Base-by-base conservation (phyloP, 345 rosid genomes). In the Salix dunnii region DNA sequence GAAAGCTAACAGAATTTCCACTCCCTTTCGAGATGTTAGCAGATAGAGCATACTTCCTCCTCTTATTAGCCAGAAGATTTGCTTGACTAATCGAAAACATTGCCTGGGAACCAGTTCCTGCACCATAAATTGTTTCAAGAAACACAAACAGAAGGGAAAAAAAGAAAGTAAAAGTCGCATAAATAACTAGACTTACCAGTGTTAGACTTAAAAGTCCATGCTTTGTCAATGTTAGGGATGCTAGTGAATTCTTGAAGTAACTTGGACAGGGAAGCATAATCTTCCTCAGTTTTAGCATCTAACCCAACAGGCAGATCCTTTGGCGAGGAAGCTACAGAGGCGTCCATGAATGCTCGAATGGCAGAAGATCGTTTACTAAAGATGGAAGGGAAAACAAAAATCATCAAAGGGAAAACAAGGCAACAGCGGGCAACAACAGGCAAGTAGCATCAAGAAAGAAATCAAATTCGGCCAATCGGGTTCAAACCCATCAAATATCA, bases 41-140 rank as follows among this genome's bases (percentile, higher is more conserved):
- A 14, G 92, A 90, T 55, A 89, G 79, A 78, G 86, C 81, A 74
- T 78, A 91, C 74, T 89, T 88, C 71, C 86, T 90, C 84, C 55
- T 86, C 87, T 92, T 96, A 80, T 96, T 91, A 48, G 91, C 96
- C 86, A 90, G 72, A 69, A 93, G 90, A 78, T 92, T 88, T 8
- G 97, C 86, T 86, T 90, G 99, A 83, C 97, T 90, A 72, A 93
- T 72, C 1, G 83, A 88, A 85, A 96, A 89, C 90, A 96, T 87
- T 68, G 88, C 95, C 84, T 80, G 88, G 70, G 95, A 73, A 21
- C 85, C 94, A 31, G 53, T 31, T 78, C 87, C 89, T 91, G 82
- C 77, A 81, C 42, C 28, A 48, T 49, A 63, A 20, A 64, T 14
- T 67, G 10, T 7, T 63, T 3, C 14, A 36, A 9, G 33, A 43